A percentile compares a stretch with the other conserved stretches of the same genome.
These are phyloP conservation scores for Puccinellia tenuiflora DNA, from an alignment of 176 grass and related monocot species.

Conservation along the genomic window DNA sequence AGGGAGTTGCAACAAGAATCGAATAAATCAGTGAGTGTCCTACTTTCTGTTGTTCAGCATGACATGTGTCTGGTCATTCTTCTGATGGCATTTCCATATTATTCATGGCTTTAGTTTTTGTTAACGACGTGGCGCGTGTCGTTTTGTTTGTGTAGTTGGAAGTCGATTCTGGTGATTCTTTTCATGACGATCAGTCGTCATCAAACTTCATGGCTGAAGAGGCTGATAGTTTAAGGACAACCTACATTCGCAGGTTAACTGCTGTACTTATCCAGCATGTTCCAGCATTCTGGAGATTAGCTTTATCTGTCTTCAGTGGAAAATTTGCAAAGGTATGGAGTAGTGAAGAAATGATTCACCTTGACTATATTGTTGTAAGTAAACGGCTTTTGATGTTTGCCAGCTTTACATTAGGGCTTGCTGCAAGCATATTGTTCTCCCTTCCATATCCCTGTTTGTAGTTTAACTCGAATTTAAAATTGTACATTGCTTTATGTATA, in stretches of 20 bases:
- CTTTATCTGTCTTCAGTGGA: slow-evolving; percentile 98
- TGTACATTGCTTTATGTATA: not conserved
- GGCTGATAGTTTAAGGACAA: slow-evolving; percentile 69
- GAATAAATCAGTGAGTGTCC: slow-evolving; percentile 73
- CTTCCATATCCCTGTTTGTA: not conserved
- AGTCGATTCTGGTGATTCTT: slow-evolving; percentile 57
- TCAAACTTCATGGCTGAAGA: slow-evolving; percentile 56
- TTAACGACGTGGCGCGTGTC: slow-evolving; percentile 10
- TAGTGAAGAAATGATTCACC: not conserved
- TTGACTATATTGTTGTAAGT: not conserved
- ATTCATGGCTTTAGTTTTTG: slow-evolving; percentile 7
- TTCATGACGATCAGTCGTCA: slow-evolving; percentile 52
- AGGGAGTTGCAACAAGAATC: slow-evolving; percentile 89
- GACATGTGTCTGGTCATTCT: not conserved
- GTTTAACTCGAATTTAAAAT: not conserved
- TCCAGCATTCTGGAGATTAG: slow-evolving; percentile 96
- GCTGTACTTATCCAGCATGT: slow-evolving; percentile 85
- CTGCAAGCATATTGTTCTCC: not conserved
- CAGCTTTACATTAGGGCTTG: not conserved
- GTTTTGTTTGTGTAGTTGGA: slow-evolving; percentile 59
- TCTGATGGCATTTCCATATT: slow-evolving; percentile 14
- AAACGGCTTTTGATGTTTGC: not conserved
- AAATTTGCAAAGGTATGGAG: slow-evolving; percentile 94
- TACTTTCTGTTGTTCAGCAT: slow-evolving; percentile 23
- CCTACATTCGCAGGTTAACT: slow-evolving; percentile 81